Base-by-base conservation (phyloP, 2,329 filamentous ascomycete species). In the Conoideocrella luteorostrata region DNA sequence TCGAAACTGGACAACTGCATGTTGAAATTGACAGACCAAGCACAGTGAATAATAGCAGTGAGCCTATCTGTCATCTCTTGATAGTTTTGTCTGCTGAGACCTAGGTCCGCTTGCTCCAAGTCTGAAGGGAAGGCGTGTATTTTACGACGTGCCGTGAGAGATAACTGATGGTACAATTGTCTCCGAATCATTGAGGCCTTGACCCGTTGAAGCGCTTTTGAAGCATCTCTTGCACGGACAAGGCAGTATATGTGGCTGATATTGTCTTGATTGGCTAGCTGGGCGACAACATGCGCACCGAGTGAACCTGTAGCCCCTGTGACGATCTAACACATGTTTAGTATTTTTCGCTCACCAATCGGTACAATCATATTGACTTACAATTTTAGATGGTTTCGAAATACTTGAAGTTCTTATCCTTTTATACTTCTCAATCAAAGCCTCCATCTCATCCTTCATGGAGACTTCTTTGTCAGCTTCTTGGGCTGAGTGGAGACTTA, bases 281-380 rank as follows among this genome's bases (percentile, higher is more conserved):
- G 72, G 4, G 74, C 71, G 2, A 79, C 66, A 2, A 82, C 61
- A 51, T 83, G 78, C 0, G 78, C 73, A 5, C 82, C 82, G 0
- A 85, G 67, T 2, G 78, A 80, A 6, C 82, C 82, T 0, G 82
- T 85, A 1, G 74, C 72, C 9, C 82, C 82, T 1, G 82, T 85
- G 11, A 85, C 18, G 7, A 3, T 23, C 20, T 26, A 32, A n/a
- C n/a, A n/a, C n/a, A n/a, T n/a, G n/a, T n/a, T n/a, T n/a, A 34
- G 56, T 5, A 78, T 58, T 57, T 66, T 28, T 46, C 44, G 37
- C 49, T 50, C 41, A 51, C 47, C 20, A 44, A 43, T 45, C 38
- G 41, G 33, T 34, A 45, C 20, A 12, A 7, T 39, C 38, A 10
- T 9, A 41, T n/a, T 13, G 10, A 15, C 32, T 15, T 15, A 34